phyloP scores from a whole-genome alignment of 164 flowering plant genomes.

The Tetrastigma voinierianum region DNA sequence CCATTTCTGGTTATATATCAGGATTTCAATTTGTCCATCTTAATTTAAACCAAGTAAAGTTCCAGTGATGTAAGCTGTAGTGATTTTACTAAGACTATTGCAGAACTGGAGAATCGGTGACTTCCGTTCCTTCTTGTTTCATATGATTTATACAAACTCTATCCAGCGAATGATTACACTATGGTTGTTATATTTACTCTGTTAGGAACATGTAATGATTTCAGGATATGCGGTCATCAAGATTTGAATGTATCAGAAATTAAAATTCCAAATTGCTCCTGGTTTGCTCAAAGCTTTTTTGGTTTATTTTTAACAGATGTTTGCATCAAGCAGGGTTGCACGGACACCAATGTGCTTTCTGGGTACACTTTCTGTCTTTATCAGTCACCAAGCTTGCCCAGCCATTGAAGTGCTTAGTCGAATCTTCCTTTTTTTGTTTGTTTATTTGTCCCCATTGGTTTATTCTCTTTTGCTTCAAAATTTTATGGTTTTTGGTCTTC shows the following conservation, averaged over 20 bases:
- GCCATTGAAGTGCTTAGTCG: constrained; percentile 68
- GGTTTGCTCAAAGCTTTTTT: not conserved
- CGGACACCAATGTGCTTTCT: constrained; percentile 95
- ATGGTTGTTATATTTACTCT: not conserved
- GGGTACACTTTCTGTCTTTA: constrained; percentile 80
- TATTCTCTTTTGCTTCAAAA: not conserved
- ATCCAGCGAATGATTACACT: not conserved
- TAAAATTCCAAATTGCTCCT: not conserved
- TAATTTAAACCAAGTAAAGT: not conserved
- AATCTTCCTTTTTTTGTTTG: not conserved
- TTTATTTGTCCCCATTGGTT: not conserved
- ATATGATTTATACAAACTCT: too few relatives aligned
- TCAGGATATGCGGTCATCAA: not conserved
- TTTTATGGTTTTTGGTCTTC: not conserved
- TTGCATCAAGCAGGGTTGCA: constrained; percentile 94
- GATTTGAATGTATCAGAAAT: too few relatives aligned
- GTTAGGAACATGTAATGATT: not conserved
- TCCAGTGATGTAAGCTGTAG: too few relatives aligned
- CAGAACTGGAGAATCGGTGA: too few relatives aligned
- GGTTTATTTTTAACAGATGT: constrained; percentile 60
- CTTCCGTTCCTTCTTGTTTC: too few relatives aligned
- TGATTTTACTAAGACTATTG: too few relatives aligned
- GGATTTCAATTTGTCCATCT: not conserved
- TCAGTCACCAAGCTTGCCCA: constrained; percentile 89
- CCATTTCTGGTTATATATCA: not conserved